These are phyloP conservation scores for Fomitopsis betulina DNA, from an alignment of 1,284 basidiomycete species.

Conservation along the genomic window DNA sequence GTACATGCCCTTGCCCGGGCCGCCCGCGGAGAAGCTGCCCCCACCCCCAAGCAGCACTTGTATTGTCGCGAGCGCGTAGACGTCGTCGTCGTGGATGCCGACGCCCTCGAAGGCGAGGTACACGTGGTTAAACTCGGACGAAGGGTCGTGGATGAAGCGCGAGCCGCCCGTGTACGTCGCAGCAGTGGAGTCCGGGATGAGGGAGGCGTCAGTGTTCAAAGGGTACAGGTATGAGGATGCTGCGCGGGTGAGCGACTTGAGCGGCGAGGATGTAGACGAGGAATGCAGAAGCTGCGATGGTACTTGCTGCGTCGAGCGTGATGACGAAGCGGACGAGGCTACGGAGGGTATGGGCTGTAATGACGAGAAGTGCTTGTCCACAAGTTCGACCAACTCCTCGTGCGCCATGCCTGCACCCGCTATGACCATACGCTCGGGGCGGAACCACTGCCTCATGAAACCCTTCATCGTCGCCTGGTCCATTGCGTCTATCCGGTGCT, in stretches of 20 bases:
- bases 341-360: constrained; percentile 42
- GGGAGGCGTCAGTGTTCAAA: constrained; percentile 29
- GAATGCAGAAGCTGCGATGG: constrained; percentile 37
- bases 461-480: constrained; percentile 61
- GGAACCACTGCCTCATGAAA: constrained; percentile 83
- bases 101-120: constrained; percentile 93
- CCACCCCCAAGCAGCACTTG: constrained; percentile 96
- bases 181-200: constrained; percentile 19
- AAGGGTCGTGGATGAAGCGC: constrained; percentile 63
- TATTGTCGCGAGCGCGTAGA: constrained; percentile 92
- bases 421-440: constrained; percentile 90
- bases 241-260: constrained; percentile 66
- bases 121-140: constrained; percentile 87
- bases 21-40: constrained; percentile 93
- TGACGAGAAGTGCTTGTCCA: constrained; percentile 80
- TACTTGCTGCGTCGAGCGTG: constrained; percentile 19
- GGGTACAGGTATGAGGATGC: constrained; percentile 71
- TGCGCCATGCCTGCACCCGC: constrained; percentile 93
- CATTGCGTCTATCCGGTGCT: constrained; percentile 75
- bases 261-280: constrained; percentile 49
- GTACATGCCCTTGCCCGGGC: constrained; percentile 99
- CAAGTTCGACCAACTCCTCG: constrained; percentile 81
- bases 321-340: constrained; percentile 27
- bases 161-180: constrained; percentile 87
- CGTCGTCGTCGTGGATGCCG: constrained; percentile 90